These are phyloP conservation scores for Serpula lacrymans DNA, from an alignment of 768 basidiomycete genomes.

Conservation along the genomic window DNA sequence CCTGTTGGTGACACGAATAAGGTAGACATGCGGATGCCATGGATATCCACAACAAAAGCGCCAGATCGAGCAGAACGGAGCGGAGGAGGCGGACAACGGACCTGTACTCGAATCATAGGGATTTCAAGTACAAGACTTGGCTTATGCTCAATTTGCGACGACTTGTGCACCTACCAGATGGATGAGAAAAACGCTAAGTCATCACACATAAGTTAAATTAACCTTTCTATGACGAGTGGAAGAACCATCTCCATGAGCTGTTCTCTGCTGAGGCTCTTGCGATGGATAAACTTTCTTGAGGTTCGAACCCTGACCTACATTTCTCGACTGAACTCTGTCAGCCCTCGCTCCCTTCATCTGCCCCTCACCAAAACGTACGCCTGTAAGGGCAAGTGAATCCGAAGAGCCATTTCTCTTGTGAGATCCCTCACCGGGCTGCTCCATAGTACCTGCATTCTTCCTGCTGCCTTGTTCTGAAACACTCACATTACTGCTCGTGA, in stretches of 20 bases:
- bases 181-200: neutral
- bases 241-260: slow-evolving; percentile 1
- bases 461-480: neutral
- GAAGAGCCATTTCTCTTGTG: no score
- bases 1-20: slow-evolving; percentile 14
- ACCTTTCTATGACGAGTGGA: neutral
- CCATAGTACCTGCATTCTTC: no score
- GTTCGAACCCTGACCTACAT: slow-evolving; percentile 21
- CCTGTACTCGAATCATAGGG: slow-evolving; percentile 60
- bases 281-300: slow-evolving; percentile 16
- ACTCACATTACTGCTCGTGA: slow-evolving; percentile 22
- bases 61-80: slow-evolving; percentile 56
- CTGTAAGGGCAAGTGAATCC: no score
- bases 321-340: no score
- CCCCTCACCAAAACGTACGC: no score
- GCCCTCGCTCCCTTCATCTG: no score
- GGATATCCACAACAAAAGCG: slow-evolving; percentile 60
- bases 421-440: no score
- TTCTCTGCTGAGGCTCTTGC: neutral
- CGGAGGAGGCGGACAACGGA: slow-evolving; percentile 62
- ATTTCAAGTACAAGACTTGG: slow-evolving; percentile 37
- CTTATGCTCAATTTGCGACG: slow-evolving; percentile 1
- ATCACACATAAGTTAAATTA: neutral
- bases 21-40: slow-evolving; percentile 43
- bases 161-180: no score